Evolutionary conservation across 768 basidiomycete genomes (phyloP).

Genomic region (Chiua virens): DNA sequence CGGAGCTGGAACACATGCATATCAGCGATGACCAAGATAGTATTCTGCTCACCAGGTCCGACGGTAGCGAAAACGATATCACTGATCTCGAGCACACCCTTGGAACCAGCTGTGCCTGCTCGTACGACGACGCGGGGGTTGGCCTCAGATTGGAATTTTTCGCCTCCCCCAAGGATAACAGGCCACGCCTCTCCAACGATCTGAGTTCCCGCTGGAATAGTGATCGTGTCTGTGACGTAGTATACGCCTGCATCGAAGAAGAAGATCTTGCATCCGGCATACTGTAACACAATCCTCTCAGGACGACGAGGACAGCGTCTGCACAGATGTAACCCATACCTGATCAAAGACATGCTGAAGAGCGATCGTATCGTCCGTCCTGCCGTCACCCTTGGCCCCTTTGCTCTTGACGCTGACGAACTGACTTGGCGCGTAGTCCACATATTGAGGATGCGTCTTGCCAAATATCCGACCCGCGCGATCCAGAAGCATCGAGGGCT

Average conservation of each 20-base stretch:
- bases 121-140: conserved; percentile 42
- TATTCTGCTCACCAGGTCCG: conserved; percentile 38
- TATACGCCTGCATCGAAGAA: conserved; percentile 73
- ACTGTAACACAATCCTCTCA: conserved; percentile 37
- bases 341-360: conserved; percentile 57
- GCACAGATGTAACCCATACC: conserved; percentile 29
- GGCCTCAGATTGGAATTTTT: conserved; percentile 38
- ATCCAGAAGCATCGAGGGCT: conserved; percentile 57
- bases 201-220: conserved; percentile 46
- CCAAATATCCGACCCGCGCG: conserved; percentile 60
- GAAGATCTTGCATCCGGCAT: conserved; percentile 71
- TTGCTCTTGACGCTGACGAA: conserved; percentile 68
- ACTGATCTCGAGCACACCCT: conserved; percentile 59
- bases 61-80: conserved; percentile 62
- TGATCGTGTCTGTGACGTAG: conserved; percentile 45
- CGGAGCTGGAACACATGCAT: conserved; percentile 26
- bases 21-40: not conserved
- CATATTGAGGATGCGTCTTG: conserved; percentile 66
- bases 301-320: not conserved
- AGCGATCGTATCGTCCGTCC: conserved; percentile 71
- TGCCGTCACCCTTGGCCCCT: conserved; percentile 74
- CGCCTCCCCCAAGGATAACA: conserved; percentile 44
- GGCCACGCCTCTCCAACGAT: conserved; percentile 55
- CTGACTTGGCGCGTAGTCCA: conserved; percentile 52
- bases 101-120: conserved; percentile 44